Percentiles rank a stretch among this genome's conserved stretches.
Evolutionary conservation across 257 asterid genomes (phyloP).

Genomic region (Nemophila menziesii): DNA sequence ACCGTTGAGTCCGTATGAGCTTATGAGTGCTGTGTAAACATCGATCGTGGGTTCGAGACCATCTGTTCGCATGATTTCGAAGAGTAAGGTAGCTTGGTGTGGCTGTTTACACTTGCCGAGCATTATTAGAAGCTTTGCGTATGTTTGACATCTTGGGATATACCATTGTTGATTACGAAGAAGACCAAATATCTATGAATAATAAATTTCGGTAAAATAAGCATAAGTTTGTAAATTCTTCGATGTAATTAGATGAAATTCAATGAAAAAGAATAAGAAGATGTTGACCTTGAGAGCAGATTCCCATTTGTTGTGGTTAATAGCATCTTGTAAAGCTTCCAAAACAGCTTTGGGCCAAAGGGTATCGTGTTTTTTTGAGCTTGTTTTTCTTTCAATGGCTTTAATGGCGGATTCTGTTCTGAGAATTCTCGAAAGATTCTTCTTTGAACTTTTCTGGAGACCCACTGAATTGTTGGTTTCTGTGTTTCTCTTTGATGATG

Average conservation of each 20-base stretch:
- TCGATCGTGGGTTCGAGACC: conserved; percentile 68
- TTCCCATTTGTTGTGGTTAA: conserved; percentile 55
- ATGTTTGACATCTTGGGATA: conserved; percentile 58
- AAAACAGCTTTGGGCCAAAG: conserved; percentile 78
- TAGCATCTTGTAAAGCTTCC: conserved; percentile 69
- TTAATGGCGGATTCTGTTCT: conserved; percentile 65
- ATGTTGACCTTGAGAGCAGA: conserved; percentile 72
- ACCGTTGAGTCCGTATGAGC: conserved; percentile 58
- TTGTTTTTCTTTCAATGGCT: conserved; percentile 55
- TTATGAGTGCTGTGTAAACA: conserved; percentile 70
- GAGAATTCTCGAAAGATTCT: conserved; percentile 52
- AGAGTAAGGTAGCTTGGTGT: conserved; percentile 50
- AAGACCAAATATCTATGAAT: conserved; percentile 60
- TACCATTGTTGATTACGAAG: conserved; percentile 86
- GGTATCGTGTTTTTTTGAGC: conserved; percentile 59
- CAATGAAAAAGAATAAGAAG: conserved; percentile 5
- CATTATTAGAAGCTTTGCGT: conserved; percentile 68
- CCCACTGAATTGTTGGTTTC: conserved; percentile 20
- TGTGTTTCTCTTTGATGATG: conserved; percentile 21
- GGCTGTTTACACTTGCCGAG: conserved; percentile 88
- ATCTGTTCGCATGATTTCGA: conserved; percentile 51
- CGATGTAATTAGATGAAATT: too few relatives aligned
- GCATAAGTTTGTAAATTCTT: background rate
- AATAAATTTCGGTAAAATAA: conserved; percentile 2
- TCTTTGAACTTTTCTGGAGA: conserved; percentile 38